Conservation (phyloP, 2,329 filamentous ascomycete genomes). For the Didymella arachidicola region DNA sequence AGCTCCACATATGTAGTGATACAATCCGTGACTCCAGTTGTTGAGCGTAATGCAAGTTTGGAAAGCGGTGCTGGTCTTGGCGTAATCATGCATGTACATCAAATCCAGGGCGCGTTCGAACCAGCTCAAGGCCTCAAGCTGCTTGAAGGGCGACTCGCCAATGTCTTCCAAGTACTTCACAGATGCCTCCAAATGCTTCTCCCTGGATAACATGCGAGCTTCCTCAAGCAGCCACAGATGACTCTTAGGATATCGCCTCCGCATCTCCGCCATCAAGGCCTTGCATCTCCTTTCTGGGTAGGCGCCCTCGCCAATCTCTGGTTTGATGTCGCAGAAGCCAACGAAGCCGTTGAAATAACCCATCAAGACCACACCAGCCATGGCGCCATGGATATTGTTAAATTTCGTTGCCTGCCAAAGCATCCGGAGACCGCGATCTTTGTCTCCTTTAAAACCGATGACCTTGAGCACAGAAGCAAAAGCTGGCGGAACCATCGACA, state of each 20-base stretch:
- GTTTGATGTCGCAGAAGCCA: conserved; percentile 86
- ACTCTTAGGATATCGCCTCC: conserved; percentile 78
- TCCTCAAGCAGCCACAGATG: conserved; percentile 90
- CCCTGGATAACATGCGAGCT: conserved; percentile 75
- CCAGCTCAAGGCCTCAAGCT: conserved; percentile 82
- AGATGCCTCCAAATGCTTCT: conserved; percentile 71
- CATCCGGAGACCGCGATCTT: conserved; percentile 80
- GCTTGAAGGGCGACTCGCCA: conserved; percentile 77
- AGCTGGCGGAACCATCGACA: conserved; percentile 92
- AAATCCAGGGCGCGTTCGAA: conserved; percentile 83
- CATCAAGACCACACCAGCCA: conserved; percentile 81
- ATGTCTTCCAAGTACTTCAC: conserved; percentile 69
- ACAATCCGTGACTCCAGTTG: conserved; percentile 88
- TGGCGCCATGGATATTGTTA: conserved; percentile 88
- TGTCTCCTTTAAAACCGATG: conserved; percentile 89
- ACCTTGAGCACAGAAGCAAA: conserved; percentile 88
- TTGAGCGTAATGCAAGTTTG: conserved; percentile 65
- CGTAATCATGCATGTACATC: conserved; percentile 82
- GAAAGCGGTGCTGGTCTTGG: conserved; percentile 76
- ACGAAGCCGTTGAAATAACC: conserved; percentile 89
- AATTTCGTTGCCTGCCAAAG: conserved; percentile 91
- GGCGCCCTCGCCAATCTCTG: conserved; percentile 64
- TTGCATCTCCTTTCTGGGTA: conserved; percentile 75
- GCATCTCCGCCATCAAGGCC: conserved; percentile 75
- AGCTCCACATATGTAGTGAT: conserved; percentile 85